Base-by-base conservation (phyloP, 2,329 filamentous ascomycete species). In the Clathrospora elynae region DNA sequence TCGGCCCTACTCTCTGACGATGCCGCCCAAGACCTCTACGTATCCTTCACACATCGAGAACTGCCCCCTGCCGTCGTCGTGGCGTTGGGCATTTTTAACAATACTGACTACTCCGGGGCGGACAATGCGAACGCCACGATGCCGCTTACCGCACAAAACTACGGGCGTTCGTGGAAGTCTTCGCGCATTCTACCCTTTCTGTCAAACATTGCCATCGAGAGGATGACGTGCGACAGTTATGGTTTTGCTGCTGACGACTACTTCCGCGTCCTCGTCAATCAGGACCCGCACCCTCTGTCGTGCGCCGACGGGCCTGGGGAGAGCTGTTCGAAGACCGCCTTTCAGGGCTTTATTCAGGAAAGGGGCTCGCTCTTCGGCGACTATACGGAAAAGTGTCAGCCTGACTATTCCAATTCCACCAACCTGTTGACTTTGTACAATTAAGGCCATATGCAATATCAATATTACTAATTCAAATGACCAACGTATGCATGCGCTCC, bases 11-110 rank as follows among this genome's bases (percentile, higher is more conserved):
- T 84, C 7, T 59, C 81, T 23, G 68, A 65, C 41, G 57, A 60
- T 3, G 63, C 67, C 4, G 64, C 67, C n/a, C 77, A 87, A 57
- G 81, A 86, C 42, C 73, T 87, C 6, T 85, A 83, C 58, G 74
- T 87, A 26, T 83, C 81, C 37, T 87, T 87, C 70, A 87, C 84
- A 0, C 84, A 87, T 62, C 80, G 84, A 13, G 84, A 87, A 62
- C 71, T 87, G 2, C 84, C 84, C 1, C 84, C 85, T 1, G 83
- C 82, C 45, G 81, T 86, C 1, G 70, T 83, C 1, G 84, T 86
- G 1, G 83, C 84, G 0, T 76, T 87, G 67, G 84, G 84, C 0
- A 73, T 88, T 4, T 87, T 86, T 74, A 87, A 87, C 72, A 86
- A 86, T 67, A 83, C 81, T 3, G 76, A 73, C 0, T 79, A 78